Percentiles rank a stretch among this genome's conserved stretches.
Evolutionary conservation across 441 rosid species (phyloP).

Genomic region (Eruca vesicaria): DNA sequence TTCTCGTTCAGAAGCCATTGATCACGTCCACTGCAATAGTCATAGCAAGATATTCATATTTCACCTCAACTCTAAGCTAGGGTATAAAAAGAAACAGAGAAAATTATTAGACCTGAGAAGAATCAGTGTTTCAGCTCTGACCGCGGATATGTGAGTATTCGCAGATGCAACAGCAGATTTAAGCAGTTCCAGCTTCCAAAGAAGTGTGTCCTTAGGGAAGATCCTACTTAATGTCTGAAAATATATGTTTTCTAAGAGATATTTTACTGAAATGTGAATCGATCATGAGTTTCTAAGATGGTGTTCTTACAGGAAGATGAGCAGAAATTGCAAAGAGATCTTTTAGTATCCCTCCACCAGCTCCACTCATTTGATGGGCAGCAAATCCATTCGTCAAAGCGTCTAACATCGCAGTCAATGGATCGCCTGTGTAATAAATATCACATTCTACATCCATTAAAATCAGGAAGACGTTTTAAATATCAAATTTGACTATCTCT

Average conservation of each 20-base stretch:
- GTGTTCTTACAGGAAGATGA: constrained; percentile 38
- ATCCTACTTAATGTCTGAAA: constrained; percentile 55
- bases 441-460: neutral
- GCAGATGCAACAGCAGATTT: constrained; percentile 27
- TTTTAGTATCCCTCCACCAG: constrained; percentile 38
- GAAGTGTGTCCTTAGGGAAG: constrained; percentile 33
- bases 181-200: constrained; percentile 31
- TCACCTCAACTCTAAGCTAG: neutral
- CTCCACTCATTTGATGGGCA: constrained; percentile 36
- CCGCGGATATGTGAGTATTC: constrained; percentile 17
- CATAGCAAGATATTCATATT: neutral
- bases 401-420: constrained; percentile 33
- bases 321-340: constrained; percentile 42
- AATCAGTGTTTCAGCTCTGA: constrained; percentile 33
- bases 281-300: neutral
- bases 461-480: neutral
- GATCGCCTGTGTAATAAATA: constrained; percentile 39
- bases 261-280: neutral
- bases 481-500: neutral
- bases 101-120: constrained; percentile 18
- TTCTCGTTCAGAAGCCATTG: constrained; percentile 43
- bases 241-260: neutral
- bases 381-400: constrained; percentile 39
- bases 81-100: neutral
- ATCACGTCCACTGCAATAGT: constrained; percentile 49